Base-by-base conservation (phyloP, 2,329 filamentous ascomycete genomes). In the Ustulina deusta region DNA sequence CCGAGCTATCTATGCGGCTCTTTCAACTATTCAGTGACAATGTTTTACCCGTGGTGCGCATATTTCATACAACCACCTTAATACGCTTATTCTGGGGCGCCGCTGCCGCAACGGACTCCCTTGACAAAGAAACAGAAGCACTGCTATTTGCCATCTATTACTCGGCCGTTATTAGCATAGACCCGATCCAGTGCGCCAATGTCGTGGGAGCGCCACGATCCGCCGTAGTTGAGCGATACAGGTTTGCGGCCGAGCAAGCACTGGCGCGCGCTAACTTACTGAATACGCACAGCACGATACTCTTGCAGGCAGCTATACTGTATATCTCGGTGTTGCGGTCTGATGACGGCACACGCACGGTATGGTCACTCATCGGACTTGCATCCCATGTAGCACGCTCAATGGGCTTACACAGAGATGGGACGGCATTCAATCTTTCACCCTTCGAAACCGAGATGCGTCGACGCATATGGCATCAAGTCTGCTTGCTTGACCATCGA, bases 81-180 rank as follows among this genome's bases (percentile, higher is more conserved):
- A 69, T 70, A 20, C 63, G 55, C 4, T 65, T 74, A 1, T 79
- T 76, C 68, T 75, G 73, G 72, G 59, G 72, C 5, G 66, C 74
- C 1, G 69, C 77, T 6, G 65, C 70, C 13, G 57, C 52, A 7
- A 48, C 71, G 46, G 58, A 71, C 27, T 63, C 58, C 51, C 61
- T 70, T 40, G 70, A 66, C 11, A 88, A 85, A 70, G 82, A 82
- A 13, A 81, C 86, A 13, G 89, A 91, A 74, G 83, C 85, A 3
- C 77, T 90, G 29, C 77, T 91, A 1, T 90, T 91, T 72, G 79
- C 87, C 7, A 85, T 91, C 52, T 91, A 90, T 76, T 87, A 90
- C 67, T 83, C 82, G 1, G 84, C 86, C 0, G 81, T 88, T 2
- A 87, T 85, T 3, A 86, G 85, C 66, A 77, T 87, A 42, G 78